Evolutionary conservation across 345 rosid species (phyloP).

Genomic region (Iberis pinnata): DNA sequence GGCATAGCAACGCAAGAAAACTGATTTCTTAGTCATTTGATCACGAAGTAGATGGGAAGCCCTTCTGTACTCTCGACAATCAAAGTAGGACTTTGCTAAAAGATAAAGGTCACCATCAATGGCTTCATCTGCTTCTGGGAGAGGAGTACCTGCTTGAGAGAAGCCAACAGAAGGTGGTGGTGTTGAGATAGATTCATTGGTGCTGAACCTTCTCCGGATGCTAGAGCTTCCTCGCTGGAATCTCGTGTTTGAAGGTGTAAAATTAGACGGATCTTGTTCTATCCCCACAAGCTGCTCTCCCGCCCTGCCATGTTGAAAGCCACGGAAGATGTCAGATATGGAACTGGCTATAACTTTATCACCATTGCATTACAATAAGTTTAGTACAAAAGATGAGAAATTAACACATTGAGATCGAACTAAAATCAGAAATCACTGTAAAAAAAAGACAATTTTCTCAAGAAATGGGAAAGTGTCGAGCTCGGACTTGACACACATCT

Average conservation of each 20-base stretch:
- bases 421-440: background rate
- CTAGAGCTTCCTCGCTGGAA: conserved; percentile 98
- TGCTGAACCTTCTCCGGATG: conserved; percentile 71
- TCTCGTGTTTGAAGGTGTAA: conserved; percentile 84
- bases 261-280: conserved; percentile 82
- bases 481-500: no score
- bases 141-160: conserved; percentile 68
- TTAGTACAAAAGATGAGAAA: no score
- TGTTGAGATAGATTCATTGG: conserved; percentile 64
- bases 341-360: background rate
- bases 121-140: conserved; percentile 71
- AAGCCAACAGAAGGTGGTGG: conserved; percentile 63
- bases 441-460: conserved; percentile 8
- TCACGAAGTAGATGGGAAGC: conserved; percentile 81
- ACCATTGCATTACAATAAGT: conserved; percentile 4
- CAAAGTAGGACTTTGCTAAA: conserved; percentile 84
- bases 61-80: conserved; percentile 76
- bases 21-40: conserved; percentile 68
- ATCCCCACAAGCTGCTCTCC: conserved; percentile 91
- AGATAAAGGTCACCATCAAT: conserved; percentile 75
- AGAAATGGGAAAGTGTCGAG: background rate
- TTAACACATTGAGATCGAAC: conserved; percentile 2
- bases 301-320: conserved; percentile 48
- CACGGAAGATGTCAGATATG: background rate
- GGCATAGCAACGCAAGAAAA: conserved; percentile 83